Evolutionary conservation across 108 stramenopile species (phyloP).

Genomic region (Aurantiochytrium sp.): DNA sequence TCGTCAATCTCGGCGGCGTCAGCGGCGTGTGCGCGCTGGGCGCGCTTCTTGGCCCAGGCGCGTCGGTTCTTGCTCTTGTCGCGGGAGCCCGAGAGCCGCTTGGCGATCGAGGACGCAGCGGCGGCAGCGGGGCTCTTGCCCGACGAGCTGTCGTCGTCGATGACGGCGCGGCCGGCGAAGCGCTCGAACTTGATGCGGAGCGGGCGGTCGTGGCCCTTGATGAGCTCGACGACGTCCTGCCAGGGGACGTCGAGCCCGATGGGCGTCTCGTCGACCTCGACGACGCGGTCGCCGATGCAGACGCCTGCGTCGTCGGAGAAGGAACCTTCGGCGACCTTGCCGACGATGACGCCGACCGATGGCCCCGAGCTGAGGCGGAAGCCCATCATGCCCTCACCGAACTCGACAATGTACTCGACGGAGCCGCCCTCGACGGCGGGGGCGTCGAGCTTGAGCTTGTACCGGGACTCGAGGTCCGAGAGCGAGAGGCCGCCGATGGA

Average conservation of each 20-base stretch:
- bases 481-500: conserved; percentile 6
- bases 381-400: conserved; percentile 28
- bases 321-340: neutral
- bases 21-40: neutral
- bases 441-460: conserved; percentile 17
- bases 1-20: neutral
- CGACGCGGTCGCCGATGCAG: neutral
- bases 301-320: conserved; percentile 3
- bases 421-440: neutral
- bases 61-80: neutral
- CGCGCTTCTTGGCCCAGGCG: neutral
- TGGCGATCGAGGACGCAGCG: too few relatives aligned
- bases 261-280: conserved; percentile 15
- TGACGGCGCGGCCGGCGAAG: neutral
- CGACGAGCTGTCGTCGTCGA: neutral
- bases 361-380: conserved; percentile 17
- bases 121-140: neutral
- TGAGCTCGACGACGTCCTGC: conserved; percentile 23
- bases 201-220: neutral
- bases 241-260: neutral
- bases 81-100: neutral
- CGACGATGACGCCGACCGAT: conserved; percentile 6
- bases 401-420: conserved; percentile 27
- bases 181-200: conserved; percentile 31
- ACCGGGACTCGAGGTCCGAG: neutral